These are phyloP conservation scores for Russula foetens DNA, from an alignment of 768 basidiomycete genomes.

Conservation along the genomic window DNA sequence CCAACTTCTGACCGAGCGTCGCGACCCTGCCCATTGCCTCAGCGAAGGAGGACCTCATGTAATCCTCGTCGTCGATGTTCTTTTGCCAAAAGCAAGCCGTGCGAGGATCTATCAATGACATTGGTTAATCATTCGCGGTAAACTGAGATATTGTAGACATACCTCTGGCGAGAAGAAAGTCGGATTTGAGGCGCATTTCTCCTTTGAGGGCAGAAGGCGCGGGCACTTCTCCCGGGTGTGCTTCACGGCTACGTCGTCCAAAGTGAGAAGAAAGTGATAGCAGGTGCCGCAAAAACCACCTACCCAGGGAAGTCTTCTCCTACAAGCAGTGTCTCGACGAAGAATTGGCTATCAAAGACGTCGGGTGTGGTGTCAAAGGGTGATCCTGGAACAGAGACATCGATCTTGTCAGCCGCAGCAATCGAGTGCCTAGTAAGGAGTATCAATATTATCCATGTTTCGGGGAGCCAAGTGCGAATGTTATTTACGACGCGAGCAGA, in stretches of 20 bases:
- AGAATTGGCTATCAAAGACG: slow-evolving; percentile 26
- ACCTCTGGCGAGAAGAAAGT: slow-evolving; percentile 25
- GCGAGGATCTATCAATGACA: slow-evolving; percentile 21
- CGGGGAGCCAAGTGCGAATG: background rate
- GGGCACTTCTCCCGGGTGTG: slow-evolving; percentile 26
- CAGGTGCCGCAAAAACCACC: background rate
- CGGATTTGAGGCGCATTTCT: slow-evolving; percentile 31
- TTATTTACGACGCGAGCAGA: slow-evolving; percentile 27
- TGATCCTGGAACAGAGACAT: slow-evolving; percentile 26
- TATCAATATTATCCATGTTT: slow-evolving; percentile 15
- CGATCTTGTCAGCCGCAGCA: slow-evolving; percentile 21
- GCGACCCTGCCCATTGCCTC: slow-evolving; percentile 27
- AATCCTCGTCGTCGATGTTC: slow-evolving; percentile 26
- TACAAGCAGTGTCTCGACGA: slow-evolving; percentile 30
- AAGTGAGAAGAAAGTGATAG: background rate
- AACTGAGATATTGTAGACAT: background rate
- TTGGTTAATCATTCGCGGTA: background rate
- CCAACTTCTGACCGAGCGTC: slow-evolving; percentile 25
- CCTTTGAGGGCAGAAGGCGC: slow-evolving; percentile 24
- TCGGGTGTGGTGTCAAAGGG: slow-evolving; percentile 28
- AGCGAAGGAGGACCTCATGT: slow-evolving; percentile 24
- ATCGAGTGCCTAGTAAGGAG: slow-evolving; percentile 17
- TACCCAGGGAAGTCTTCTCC: slow-evolving; percentile 27
- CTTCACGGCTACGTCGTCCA: slow-evolving; percentile 15
- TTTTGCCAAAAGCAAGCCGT: slow-evolving; percentile 31